Percentiles rank a stretch among this genome's conserved stretches.
Conservation (phyloP, 73 alveolate species). For the Blepharisma stoltei region DNA sequence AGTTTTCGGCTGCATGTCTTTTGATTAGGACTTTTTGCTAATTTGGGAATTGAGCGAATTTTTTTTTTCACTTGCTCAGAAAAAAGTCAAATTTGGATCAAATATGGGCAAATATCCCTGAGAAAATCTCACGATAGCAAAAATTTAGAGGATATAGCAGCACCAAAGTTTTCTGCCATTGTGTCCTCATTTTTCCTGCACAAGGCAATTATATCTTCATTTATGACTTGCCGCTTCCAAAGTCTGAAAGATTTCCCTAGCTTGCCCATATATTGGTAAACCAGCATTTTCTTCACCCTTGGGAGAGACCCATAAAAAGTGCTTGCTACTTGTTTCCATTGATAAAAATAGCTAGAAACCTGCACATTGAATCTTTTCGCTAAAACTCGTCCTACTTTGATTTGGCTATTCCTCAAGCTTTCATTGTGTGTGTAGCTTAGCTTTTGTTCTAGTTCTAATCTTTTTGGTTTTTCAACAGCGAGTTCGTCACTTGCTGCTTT, state of each 20-base stretch:
- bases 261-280: neutral
- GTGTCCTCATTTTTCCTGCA: neutral
- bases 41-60: no score
- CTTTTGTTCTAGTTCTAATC: neutral
- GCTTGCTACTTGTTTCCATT: neutral
- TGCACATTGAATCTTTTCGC: slow-evolving; percentile 10
- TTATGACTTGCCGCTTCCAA: neutral
- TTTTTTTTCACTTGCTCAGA: no score
- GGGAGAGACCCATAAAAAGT: neutral
- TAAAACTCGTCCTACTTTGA: slow-evolving; percentile 15
- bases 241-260: neutral
- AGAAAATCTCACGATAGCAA: no score
- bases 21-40: no score
- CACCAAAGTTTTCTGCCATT: neutral
- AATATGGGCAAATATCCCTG: no score
- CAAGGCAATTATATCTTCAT: neutral
- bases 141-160: no score
- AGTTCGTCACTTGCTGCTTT: slow-evolving; percentile 12
- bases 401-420: neutral
- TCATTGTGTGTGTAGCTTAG: neutral
- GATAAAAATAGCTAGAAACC: neutral
- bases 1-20: no score
- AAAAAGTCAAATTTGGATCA: no score
- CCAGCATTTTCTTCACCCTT: slow-evolving; percentile 12
- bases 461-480: neutral